Evolutionary conservation across 305 asterid genomes (phyloP).

Genomic region (Rubia tinctorum): DNA sequence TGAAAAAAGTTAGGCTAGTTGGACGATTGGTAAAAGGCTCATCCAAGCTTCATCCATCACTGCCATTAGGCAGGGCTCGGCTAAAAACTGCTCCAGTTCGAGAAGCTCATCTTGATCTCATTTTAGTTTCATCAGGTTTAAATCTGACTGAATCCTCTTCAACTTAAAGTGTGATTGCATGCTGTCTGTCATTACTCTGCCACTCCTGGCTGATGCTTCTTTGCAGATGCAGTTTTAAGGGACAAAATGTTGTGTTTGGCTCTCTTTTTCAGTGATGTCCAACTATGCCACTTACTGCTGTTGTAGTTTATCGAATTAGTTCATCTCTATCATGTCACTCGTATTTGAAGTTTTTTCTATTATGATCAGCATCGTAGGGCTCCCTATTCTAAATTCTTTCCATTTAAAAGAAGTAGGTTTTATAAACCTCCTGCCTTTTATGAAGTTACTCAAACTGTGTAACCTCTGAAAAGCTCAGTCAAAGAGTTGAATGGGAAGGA

Average conservation of each 20-base stretch:
- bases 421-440: too few species aligned
- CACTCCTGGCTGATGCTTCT: not conserved
- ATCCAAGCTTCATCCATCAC: constrained; percentile 78
- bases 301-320: not conserved
- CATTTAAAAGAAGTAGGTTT: not conserved
- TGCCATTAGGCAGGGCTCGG: constrained; percentile 56
- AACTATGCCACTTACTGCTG: not conserved
- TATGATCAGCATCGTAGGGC: not conserved
- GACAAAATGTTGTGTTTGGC: not conserved
- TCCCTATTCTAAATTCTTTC: too few species aligned
- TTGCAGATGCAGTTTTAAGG: not conserved
- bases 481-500: not conserved
- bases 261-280: not conserved
- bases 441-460: not conserved
- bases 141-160: constrained; percentile 27
- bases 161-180: not conserved
- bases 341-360: not conserved
- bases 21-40: constrained; percentile 69
- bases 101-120: constrained; percentile 78
- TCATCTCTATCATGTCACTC: not conserved
- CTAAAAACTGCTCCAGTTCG: constrained; percentile 80
- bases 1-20: constrained; percentile 55
- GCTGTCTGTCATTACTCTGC: not conserved
- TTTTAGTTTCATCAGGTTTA: constrained; percentile 92
- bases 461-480: not conserved